Base-by-base conservation (phyloP, 2,329 filamentous ascomycete genomes). In the Monosporascus sp. region DNA sequence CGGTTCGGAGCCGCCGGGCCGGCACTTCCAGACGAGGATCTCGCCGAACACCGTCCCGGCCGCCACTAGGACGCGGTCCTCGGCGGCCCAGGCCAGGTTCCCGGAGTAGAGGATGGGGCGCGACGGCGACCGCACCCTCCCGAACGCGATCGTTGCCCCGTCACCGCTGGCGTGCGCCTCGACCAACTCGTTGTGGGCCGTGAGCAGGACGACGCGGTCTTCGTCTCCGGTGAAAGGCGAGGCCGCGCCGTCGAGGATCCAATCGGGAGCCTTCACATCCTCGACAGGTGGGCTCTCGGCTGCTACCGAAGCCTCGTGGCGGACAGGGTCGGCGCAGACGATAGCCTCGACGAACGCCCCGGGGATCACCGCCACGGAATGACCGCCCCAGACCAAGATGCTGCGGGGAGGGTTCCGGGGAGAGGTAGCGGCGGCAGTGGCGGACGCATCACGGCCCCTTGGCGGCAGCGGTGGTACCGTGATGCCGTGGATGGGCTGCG, bases 11-110 rank as follows among this genome's bases (percentile, higher is more conserved):
- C 11, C 37, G 4, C 41, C 48, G 25, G n/a, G 27, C 3, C n/a
- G 36, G 45, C 83, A 91, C 59, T 86, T 89, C 94, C 94, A 97
- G 17, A 96, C 81, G 38, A 97, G 77, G 36, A 99, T 88, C 69
- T 97, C 92, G 3, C 94, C 94, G 70, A 97, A 97, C 1, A 93
- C 91, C 0, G 94, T 97, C 1, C 94, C 94, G 3, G 89, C 89
- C 7, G 90, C 90, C 49, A 97, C 81, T 20, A 97, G 77, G 46
- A 96, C 75, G 50, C 77, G 75, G 45, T 76, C 74, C 6, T 69
- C 51, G 7, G 78, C 77, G 7, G 85, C 70, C 79, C 87, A 89
- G 39, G 78, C 72, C 18, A 96, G 70, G 63, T 89, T 83, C 5
- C 91, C 93, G 17, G 90, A 89, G 70, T 96, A 99, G 7, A 99